phyloP scores from a whole-genome alignment of 768 basidiomycete genomes.

The Thelephora ganbajun region DNA sequence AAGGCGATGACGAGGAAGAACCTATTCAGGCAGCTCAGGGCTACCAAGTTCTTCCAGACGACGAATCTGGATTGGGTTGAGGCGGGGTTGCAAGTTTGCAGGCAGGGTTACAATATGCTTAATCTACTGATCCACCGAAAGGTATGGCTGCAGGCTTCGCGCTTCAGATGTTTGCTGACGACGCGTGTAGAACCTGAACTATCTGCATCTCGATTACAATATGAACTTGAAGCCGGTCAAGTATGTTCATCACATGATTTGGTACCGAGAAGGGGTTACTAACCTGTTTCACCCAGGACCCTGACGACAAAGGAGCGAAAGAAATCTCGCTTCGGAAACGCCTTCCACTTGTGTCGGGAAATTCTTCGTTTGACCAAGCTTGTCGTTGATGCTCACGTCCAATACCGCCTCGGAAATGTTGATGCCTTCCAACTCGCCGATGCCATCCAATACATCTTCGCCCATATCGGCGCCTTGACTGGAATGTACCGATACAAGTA shows the following conservation, averaged over 20 bases:
- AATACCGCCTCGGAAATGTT: conserved; percentile 95
- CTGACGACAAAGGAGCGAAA: conserved; percentile 98
- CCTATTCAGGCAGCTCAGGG: conserved; percentile 87
- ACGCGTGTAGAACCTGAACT: conserved; percentile 63
- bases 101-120: conserved; percentile 99
- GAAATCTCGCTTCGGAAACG: conserved; percentile 99
- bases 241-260: conserved; percentile 19
- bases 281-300: conserved; percentile 43
- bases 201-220: conserved; percentile 94
- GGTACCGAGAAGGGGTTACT: conserved; percentile 2
- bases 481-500: conserved; percentile 99
- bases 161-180: not conserved
- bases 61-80: conserved; percentile 98
- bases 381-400: conserved; percentile 97
- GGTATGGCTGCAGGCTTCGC: conserved; percentile 23
- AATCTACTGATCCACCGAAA: conserved; percentile 98
- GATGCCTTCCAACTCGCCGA: conserved; percentile 99
- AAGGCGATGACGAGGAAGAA: conserved; percentile 99
- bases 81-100: conserved; percentile 93
- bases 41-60: conserved; percentile 99
- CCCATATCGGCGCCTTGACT: conserved; percentile 92
- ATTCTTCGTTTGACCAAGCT: conserved; percentile 96
- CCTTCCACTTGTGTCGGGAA: conserved; percentile 95
- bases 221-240: conserved; percentile 97
- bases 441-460: conserved; percentile 95